Evolutionary conservation across 2,329 filamentous ascomycete genomes (phyloP), one percentile per base, ranked within the genome.

Genomic region (Sporothrix variecibatus): DNA sequence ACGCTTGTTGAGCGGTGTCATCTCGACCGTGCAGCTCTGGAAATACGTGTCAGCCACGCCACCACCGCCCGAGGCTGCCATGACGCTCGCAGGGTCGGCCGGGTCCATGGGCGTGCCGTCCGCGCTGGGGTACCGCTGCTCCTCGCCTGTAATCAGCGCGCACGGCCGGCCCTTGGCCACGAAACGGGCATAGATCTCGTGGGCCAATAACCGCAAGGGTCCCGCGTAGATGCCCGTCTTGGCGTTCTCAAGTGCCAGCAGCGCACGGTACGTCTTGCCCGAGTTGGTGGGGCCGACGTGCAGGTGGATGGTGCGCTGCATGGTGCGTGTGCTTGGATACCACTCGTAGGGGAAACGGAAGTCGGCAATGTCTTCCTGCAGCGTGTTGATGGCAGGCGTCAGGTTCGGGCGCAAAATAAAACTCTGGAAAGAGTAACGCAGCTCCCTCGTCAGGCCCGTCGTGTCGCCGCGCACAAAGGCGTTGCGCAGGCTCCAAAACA

Each of bases 281-380:
- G 96, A 98, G 82, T 99, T 99, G 1, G 96, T 99, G 1, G 96
- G 96, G 0, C 96, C 96, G 69, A 99, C 94, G 79, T 99, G 96
- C 26, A 99, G 85, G 83, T 98, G 94, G 56, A 99, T 88, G 0
- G 90, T 95, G 62, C 96, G 88, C 79, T 95, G 93, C 78, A 96
- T 86, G 64, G 89, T 87, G 74, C 97, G 89, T 1, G 96, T 96
- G 3, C 89, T 90, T 0, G 95, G 94, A 80, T 92, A 98, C 95
- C 95, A 98, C 81, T 99, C 96, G 72, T 91, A 88, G 0, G 96
- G 96, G 81, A 91, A 94, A n/a, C 94, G 89, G 77, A 97, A 84
- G 82, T 98, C 94, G n/a, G 94, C 89, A 17, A 97, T 83, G 26
- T 86, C 86, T 78, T 85, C 84, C 78, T 95, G 93, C 49, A 77